Percentiles rank a stretch among this genome's conserved stretches.
These are phyloP conservation scores for Sporobolomyces phaffii DNA, from an alignment of 768 basidiomycete species.

Conservation along the genomic window DNA sequence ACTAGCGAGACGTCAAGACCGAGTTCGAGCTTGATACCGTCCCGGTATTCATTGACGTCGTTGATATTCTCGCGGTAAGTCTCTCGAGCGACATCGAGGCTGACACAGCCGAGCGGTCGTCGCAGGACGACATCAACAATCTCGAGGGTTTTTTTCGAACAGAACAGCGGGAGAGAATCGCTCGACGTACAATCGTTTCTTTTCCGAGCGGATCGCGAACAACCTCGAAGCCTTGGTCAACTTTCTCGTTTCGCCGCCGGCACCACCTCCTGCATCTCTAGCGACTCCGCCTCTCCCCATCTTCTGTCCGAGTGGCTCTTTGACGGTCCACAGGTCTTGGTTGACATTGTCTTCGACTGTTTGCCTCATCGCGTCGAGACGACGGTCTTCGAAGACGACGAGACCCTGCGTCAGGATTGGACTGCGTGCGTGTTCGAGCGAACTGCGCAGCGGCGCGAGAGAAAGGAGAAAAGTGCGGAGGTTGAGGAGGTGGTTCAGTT, in stretches of 20 bases:
- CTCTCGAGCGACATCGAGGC: constrained; percentile 85
- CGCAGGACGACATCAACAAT: too few relatives aligned
- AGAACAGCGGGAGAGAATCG: neutral
- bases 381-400: constrained; percentile 69
- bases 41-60: constrained; percentile 68
- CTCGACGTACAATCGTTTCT: constrained; percentile 19
- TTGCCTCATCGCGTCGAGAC: constrained; percentile 59
- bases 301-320: constrained; percentile 51
- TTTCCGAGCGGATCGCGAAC: constrained; percentile 68
- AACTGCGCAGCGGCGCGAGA: constrained; percentile 59
- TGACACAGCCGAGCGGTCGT: neutral
- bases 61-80: constrained; percentile 88
- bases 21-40: constrained; percentile 21
- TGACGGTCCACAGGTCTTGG: constrained; percentile 41
- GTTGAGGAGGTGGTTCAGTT: constrained; percentile 66
- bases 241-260: neutral
- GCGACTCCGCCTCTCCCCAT: constrained; percentile 41
- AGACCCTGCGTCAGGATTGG: constrained; percentile 60
- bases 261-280: neutral
- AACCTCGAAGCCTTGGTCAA: constrained; percentile 61
- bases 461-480: constrained; percentile 66
- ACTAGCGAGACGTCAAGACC: constrained; percentile 32
- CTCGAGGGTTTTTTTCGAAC: too few relatives aligned
- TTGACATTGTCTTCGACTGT: constrained; percentile 64
- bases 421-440: constrained; percentile 57